Base-by-base conservation (phyloP, 371 early-diverging fungal species). In the Mycotypha africana region DNA sequence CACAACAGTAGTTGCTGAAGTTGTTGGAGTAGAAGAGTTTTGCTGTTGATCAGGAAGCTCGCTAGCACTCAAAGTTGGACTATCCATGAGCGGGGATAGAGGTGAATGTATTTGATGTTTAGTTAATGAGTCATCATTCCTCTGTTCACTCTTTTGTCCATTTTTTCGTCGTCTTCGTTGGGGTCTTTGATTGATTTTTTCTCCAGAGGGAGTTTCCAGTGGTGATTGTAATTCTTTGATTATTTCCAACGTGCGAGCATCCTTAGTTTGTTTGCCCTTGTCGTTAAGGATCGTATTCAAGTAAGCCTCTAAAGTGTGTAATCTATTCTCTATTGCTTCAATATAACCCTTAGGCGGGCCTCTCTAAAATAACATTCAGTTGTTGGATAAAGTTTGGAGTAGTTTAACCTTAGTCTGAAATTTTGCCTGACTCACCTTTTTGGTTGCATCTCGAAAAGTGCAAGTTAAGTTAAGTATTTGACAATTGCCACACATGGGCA, bases 291-390 rank as follows among this genome's bases (percentile, higher is more conserved):
- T 53, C 12, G 72, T 70, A 5, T 69, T 64, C 1, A 84, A 60
- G 9, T 80, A 47, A 11, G 60, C 61, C 47, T 85, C 86, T 43
- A 81, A 56, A 32, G 70, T 74, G 43, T 74, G 76, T 39, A 86
- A 53, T 17, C 84, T 65, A 42, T 68, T 74, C 42, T 86, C 86
- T 36, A 86, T 82, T 11, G 78, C 84, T 52, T 84, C 85, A 38
- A 84, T 83, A 52, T 86, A 84, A 14, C 86, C 86, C 62, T 78
- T 78, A 10, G 81, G 79, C n/a, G 82, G 82, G 1, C 81, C 81
- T 26, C 81, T 66, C 72, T 80, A 41, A n/a, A 38, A 2, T 23
- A 23, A 22, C n/a, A n/a, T n/a, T n/a, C n/a, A n/a, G n/a, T n/a
- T n/a, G n/a, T n/a, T n/a, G n/a, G n/a, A n/a, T n/a, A n/a, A n/a